Evolutionary conservation across 116 monocot genomes (phyloP), one percentile per base, ranked within the genome.

Genomic region (Posidonia oceanica): DNA sequence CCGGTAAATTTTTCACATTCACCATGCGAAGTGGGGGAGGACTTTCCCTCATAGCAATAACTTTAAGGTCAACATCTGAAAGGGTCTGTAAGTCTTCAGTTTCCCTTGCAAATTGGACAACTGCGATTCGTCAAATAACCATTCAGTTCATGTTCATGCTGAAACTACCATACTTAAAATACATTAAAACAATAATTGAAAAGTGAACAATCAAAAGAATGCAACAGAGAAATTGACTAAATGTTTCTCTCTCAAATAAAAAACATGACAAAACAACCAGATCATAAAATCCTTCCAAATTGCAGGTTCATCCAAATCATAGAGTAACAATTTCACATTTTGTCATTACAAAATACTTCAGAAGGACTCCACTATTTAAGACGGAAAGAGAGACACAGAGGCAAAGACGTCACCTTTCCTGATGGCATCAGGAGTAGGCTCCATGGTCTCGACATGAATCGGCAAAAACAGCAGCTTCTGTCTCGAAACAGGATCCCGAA

Each of bases 51-150:
- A 98, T 42, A 64, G 98, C 98, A 66, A 98, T 97, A 58, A 98
- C 69, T 67, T 90, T 98, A 66, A 98, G 74, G 76, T 98, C 98
- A 39, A 93, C 98, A 80, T 98, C 93, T 62, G 93, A 98, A 57
- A 98, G 84, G 16, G 90, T 89, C 63, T 93, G 98, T 39, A 98
- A 63, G 74, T 98, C 98, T 14, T 90, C 98, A 29, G 98, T 98
- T 74, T 91, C 93, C 68, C 84, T 85, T 17, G 98, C 87, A 84
- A 98, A 98, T 54, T 82, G 90, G 41, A 89, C 85, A 83, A 93
- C 98, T 93, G 79, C 72, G 5, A 64, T 52, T 10, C 3, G 14
- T 21, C 17, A 13, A 52, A 14, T 1, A 67, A 67, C 10, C 17
- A 67, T 17, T 52, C 52, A 67, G 21, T 21, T 52, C 62, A 52